These are phyloP conservation scores for Penicillium crystallinum DNA, from an alignment of 495 filamentous ascomycete species.

Conservation along the genomic window DNA sequence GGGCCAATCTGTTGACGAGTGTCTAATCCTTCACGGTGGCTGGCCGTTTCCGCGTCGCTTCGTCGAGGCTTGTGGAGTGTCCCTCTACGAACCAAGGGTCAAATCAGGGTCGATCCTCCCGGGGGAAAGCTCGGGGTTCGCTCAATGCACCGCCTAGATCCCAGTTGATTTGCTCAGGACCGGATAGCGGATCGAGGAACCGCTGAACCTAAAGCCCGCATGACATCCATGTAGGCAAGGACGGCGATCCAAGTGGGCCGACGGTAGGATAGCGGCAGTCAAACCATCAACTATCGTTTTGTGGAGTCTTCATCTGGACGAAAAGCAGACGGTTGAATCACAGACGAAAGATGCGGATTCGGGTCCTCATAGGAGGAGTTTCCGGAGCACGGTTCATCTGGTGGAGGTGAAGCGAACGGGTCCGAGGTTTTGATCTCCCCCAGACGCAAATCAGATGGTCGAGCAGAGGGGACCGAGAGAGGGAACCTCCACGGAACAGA, in stretches of 20 bases:
- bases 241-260: conserved; percentile 23
- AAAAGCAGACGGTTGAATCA: background rate
- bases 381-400: conserved; percentile 14
- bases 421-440: conserved; percentile 12
- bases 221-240: conserved; percentile 26
- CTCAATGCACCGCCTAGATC: conserved; percentile 3
- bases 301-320: background rate
- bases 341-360: conserved; percentile 8
- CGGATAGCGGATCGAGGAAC: conserved; percentile 35
- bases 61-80: background rate
- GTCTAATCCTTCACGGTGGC: conserved; percentile 13
- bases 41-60: conserved; percentile 9
- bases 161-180: conserved; percentile 27
- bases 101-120: conserved; percentile 22
- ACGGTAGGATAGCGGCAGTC: conserved; percentile 18
- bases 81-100: background rate
- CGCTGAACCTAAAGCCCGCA: conserved; percentile 40
- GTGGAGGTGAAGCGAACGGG: conserved; percentile 3
- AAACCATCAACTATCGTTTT: conserved; percentile 21
- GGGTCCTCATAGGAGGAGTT: conserved; percentile 16
- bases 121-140: conserved; percentile 10
- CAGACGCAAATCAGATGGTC: conserved; percentile 12
- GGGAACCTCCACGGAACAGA: conserved; percentile 6
- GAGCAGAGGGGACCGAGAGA: background rate
- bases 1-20: conserved; percentile 5